phyloP scores from a whole-genome alignment of 805 yeast genomes.

The Yarrowia deformans region DNA sequence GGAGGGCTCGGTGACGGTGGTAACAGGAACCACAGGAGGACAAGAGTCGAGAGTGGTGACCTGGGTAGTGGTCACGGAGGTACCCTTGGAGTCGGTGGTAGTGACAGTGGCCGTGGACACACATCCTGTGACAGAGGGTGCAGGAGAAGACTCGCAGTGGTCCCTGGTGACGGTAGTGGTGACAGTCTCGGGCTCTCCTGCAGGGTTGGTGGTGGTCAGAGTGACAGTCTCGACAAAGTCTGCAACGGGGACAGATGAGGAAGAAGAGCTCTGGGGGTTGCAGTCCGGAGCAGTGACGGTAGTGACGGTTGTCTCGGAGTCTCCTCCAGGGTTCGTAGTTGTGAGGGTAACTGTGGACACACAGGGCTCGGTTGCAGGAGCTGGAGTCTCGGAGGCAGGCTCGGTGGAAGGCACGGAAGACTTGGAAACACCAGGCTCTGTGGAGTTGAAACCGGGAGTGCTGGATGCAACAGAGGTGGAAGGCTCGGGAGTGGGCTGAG shows the following conservation, averaged over 20 bases:
- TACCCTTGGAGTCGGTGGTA: no score
- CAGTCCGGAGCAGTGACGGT: background rate
- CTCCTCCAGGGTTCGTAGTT: constrained; percentile 16
- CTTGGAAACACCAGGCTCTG: background rate
- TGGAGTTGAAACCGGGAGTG: constrained; percentile 1
- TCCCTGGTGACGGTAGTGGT: constrained; percentile 8
- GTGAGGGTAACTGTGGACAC: constrained; percentile 6
- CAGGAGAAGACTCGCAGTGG: background rate
- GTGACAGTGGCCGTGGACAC: no score
- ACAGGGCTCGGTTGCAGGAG: background rate
- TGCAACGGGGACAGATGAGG: background rate
- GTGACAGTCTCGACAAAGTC: background rate
- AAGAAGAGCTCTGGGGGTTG: background rate
- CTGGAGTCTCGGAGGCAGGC: background rate
- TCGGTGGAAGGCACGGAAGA: background rate
- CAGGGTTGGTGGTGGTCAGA: constrained; percentile 16
- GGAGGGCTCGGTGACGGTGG: constrained; percentile 4
- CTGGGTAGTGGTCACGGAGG: no score
- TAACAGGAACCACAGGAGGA: background rate
- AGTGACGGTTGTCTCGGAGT: constrained; percentile 2
- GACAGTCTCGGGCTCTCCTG: constrained; percentile 8
- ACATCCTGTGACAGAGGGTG: no score
- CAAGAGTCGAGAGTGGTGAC: no score
- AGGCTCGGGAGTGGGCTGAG: background rate
- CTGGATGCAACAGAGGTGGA: background rate